Evolutionary conservation across 2,329 filamentous ascomycete species (phyloP).

Genomic region (Fusarium nanum): DNA sequence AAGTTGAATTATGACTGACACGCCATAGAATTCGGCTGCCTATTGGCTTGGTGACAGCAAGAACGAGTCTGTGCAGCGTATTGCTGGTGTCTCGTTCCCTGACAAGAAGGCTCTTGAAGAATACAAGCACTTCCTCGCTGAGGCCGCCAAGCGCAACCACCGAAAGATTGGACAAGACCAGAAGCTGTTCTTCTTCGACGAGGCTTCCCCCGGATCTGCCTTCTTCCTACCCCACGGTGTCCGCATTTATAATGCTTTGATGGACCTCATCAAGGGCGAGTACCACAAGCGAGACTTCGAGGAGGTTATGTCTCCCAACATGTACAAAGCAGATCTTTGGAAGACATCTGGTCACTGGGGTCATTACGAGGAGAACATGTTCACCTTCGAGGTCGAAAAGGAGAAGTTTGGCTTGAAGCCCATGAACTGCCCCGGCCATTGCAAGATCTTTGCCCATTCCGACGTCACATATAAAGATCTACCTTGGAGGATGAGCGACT

Average conservation of each 20-base stretch:
- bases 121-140: slow-evolving; percentile 94
- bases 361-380: slow-evolving; percentile 89
- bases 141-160: slow-evolving; percentile 98
- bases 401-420: slow-evolving; percentile 81
- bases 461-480: slow-evolving; percentile 87
- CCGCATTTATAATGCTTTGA: slow-evolving; percentile 90
- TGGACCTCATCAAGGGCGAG: slow-evolving; percentile 82
- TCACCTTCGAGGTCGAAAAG: slow-evolving; percentile 81
- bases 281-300: slow-evolving; percentile 95
- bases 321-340: slow-evolving; percentile 95
- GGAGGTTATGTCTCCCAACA: slow-evolving; percentile 93
- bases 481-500: slow-evolving; percentile 93
- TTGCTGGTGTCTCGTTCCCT: slow-evolving; percentile 94
- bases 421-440: slow-evolving; percentile 98
- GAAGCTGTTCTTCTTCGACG: slow-evolving; percentile 97
- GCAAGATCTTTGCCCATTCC: slow-evolving; percentile 84
- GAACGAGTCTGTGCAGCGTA: slow-evolving; percentile 95
- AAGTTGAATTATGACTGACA: slow-evolving; percentile 24
- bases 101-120: slow-evolving; percentile 96
- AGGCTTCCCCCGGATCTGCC: slow-evolving; percentile 89
- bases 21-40: slow-evolving; percentile 73
- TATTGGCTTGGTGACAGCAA: slow-evolving; percentile 95
- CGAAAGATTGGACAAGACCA: slow-evolving; percentile 94
- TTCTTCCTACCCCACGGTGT: slow-evolving; percentile 95
- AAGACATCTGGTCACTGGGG: slow-evolving; percentile 96